Base-by-base conservation (phyloP, 1,284 basidiomycete species). In the Heterobasidion irregulare region DNA sequence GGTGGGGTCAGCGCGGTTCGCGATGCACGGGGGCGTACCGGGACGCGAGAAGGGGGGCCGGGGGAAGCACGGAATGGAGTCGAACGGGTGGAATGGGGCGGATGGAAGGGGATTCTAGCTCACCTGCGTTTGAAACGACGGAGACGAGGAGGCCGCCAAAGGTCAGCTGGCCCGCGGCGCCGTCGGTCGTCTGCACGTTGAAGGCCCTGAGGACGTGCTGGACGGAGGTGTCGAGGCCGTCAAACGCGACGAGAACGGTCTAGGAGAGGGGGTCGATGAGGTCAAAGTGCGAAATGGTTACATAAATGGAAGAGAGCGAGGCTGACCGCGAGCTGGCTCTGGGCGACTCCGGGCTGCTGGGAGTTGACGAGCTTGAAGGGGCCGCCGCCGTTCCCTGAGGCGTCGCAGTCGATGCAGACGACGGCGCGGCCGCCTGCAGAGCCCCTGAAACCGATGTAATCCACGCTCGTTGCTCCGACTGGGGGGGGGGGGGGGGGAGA, bases 381-480 rank as follows among this genome's bases (percentile, higher is more conserved):
- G 47, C 18, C 19, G 13, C 38, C 38, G n/a, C 38, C 38, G 38
- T 10, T 10, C 38, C 36, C 41, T 12, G 34, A 6, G 15, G 32
- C 15, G 33, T 26, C 47, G 49, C 45, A 48, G 53, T 52, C 56
- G 15, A 54, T 15, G 38, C 53, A 57, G 44, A 36, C 49, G 12
- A 48, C 49, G 18, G 36, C 36, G 1, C 50, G 45, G n/a, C 54
- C 47, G 26, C 34, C 44, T 16, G 44, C 13, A 7, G 41, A 3
- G 41, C 36, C 36, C 9, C 10, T 35, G 8, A 41, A 19, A 7
- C 50, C 51, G 10, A 55, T 13, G 35, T 47, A 33, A 16, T 44
- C 19, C 16, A 53, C 34, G 7, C 10, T 36, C 15, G 12, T 32
- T 8, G 54, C 34, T 57, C 47, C 54, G 32, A 50, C 38, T 53